Evolutionary conservation across 2,329 filamentous ascomycete genomes (phyloP).

Genomic region (Xenoacremonium recifei): DNA sequence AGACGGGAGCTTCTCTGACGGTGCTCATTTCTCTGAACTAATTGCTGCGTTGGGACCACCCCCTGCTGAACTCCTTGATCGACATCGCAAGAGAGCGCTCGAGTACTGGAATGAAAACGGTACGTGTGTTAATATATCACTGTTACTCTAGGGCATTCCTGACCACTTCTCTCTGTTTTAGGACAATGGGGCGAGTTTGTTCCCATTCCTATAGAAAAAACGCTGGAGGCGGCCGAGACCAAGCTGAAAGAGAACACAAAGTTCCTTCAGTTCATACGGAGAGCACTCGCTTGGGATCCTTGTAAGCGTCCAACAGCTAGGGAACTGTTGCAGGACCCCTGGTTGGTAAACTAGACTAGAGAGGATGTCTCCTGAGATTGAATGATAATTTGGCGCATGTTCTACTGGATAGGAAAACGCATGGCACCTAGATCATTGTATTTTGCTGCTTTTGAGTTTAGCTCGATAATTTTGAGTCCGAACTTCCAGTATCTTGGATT

Average conservation of each 20-base stretch:
- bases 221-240: slow-evolving; percentile 17
- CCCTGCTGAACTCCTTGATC: slow-evolving; percentile 14
- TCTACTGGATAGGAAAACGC: no score
- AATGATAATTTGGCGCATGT: no score
- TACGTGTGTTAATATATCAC: slow-evolving; percentile 4
- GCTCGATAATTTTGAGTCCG: no score
- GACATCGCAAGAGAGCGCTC: slow-evolving; percentile 9
- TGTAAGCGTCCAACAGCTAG: slow-evolving; percentile 20
- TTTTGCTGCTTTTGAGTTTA: no score
- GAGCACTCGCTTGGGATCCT: slow-evolving; percentile 20
- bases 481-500: no score
- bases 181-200: slow-evolving; percentile 20
- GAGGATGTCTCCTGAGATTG: no score
- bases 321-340: slow-evolving; percentile 22
- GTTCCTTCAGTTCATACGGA: slow-evolving; percentile 21
- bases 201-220: slow-evolving; percentile 17
- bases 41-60: slow-evolving; percentile 24
- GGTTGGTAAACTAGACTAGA: slow-evolving; percentile 10
- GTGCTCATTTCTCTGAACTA: slow-evolving; percentile 20
- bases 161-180: background rate
- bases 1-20: slow-evolving; percentile 20
- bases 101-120: slow-evolving; percentile 24
- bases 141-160: background rate
- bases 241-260: slow-evolving; percentile 13
- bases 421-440: no score